A percentile compares a stretch with the other conserved stretches of the same genome.
Evolutionary conservation across 2,329 filamentous ascomycete genomes (phyloP).

Genomic region (Pyrenophora seminiperda): DNA sequence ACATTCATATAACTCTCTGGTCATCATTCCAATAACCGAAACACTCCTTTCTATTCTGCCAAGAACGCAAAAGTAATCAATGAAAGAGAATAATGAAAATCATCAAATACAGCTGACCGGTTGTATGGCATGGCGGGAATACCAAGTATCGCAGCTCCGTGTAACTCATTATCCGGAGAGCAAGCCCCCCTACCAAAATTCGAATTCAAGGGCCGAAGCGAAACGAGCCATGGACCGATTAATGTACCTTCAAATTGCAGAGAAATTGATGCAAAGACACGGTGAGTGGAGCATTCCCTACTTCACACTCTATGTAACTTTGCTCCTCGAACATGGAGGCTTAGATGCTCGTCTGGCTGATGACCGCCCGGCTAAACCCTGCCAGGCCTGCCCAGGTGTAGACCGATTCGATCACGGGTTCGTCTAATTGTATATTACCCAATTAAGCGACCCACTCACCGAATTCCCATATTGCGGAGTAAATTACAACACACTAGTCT

Average conservation of each 20-base stretch:
- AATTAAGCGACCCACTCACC: constrained; percentile 38
- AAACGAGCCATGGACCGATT: constrained; percentile 19
- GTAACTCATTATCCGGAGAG: constrained; percentile 23
- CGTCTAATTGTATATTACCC: constrained; percentile 37
- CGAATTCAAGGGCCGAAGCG: constrained; percentile 17
- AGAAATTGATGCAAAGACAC: constrained; percentile 17
- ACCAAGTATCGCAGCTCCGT: constrained; percentile 9
- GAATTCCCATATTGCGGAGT: constrained; percentile 29
- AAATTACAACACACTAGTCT: constrained; percentile 39
- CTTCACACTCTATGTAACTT: constrained; percentile 13
- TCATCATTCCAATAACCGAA: too few species aligned
- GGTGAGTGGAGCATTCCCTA: constrained; percentile 13
- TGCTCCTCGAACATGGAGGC: constrained; percentile 13
- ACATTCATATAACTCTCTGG: too few species aligned
- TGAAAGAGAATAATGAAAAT: neutral
- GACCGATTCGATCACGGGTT: constrained; percentile 30
- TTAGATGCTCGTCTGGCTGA: constrained; percentile 16
- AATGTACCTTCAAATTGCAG: constrained; percentile 29
- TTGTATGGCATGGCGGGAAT: neutral
- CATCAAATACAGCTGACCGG: neutral
- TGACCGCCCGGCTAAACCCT: constrained; percentile 25
- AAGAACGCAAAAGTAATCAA: too few species aligned
- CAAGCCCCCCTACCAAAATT: constrained; percentile 2
- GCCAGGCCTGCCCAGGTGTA: too few species aligned
- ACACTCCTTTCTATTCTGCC: too few species aligned